A percentile compares a stretch with the other conserved stretches of the same genome.
phyloP scores from a whole-genome alignment of 495 filamentous ascomycete species.

The Bombardia bombarda region DNA sequence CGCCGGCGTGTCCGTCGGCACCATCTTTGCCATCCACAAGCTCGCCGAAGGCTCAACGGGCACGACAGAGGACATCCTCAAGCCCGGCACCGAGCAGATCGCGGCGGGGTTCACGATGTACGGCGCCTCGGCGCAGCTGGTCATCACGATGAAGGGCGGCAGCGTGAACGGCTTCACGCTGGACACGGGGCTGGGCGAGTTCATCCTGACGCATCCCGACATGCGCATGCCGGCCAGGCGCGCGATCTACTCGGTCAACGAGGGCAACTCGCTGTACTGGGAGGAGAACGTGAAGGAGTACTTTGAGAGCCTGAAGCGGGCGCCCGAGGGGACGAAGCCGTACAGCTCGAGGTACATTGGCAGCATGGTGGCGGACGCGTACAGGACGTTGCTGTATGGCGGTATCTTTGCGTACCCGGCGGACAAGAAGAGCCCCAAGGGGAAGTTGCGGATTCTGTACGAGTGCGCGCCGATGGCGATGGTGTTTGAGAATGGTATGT shows the following conservation, averaged over 20 bases:
- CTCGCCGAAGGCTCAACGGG: constrained; percentile 63
- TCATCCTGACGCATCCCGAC: constrained; percentile 94
- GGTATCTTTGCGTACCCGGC: constrained; percentile 96
- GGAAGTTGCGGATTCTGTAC: constrained; percentile 94
- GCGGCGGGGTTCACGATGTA: constrained; percentile 99
- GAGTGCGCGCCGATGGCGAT: constrained; percentile 99
- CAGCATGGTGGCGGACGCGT: constrained; percentile 96
- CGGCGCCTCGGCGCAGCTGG: constrained; percentile 89
- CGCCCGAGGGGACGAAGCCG: constrained; percentile 65
- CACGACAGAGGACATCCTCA: constrained; percentile 74
- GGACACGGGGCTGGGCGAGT: constrained; percentile 92
- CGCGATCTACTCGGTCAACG: constrained; percentile 95
- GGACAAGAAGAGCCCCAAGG: constrained; percentile 97
- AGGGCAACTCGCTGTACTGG: constrained; percentile 96
- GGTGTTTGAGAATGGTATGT: constrained; percentile 94
- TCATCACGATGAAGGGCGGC: constrained; percentile 93
- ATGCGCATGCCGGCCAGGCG: constrained; percentile 77
- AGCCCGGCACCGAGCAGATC: constrained; percentile 82
- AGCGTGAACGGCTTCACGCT: constrained; percentile 95
- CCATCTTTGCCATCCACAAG: constrained; percentile 93
- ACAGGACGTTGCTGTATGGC: constrained; percentile 89
- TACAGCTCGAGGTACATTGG: constrained; percentile 95
- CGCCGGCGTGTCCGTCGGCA: constrained; percentile 95
- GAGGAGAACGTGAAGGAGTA: constrained; percentile 80
- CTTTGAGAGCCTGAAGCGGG: constrained; percentile 78